Evolutionary conservation across 2,329 filamentous ascomycete genomes (phyloP).

Genomic region (Xylaria sp.): DNA sequence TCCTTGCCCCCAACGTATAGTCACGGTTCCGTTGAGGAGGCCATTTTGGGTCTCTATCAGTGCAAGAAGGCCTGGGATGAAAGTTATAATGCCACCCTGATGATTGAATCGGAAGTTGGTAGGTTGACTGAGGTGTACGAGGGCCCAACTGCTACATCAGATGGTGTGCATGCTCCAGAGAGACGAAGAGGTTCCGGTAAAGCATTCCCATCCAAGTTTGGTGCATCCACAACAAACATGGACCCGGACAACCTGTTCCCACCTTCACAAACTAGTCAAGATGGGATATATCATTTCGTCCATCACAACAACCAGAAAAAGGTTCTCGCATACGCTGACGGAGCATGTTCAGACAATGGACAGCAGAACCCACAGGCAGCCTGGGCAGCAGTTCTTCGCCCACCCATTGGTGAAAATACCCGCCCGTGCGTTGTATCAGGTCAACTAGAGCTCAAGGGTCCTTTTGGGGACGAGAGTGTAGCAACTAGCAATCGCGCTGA

Average conservation of each 20-base stretch:
- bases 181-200: conserved; percentile 34
- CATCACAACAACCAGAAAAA: conserved; percentile 27
- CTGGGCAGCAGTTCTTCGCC: conserved; percentile 32
- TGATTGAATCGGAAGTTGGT: conserved; percentile 29
- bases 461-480: conserved; percentile 35
- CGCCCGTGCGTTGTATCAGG: conserved; percentile 30
- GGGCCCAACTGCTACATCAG: conserved; percentile 18
- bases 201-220: conserved; percentile 35
- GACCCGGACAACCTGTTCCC: conserved; percentile 28
- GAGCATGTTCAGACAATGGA: conserved; percentile 36
- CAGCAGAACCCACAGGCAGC: conserved; percentile 32
- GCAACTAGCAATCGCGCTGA: conserved; percentile 59
- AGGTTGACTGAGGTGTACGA: conserved; percentile 24
- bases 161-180: conserved; percentile 22
- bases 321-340: conserved; percentile 35
- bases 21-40: conserved; percentile 31
- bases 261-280: conserved; percentile 22
- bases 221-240: conserved; percentile 17
- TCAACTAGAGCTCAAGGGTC: conserved; percentile 34
- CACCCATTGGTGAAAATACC: conserved; percentile 20
- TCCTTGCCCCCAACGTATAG: conserved; percentile 20
- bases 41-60: conserved; percentile 27
- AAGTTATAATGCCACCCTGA: conserved; percentile 28
- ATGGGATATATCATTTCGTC: conserved; percentile 28
- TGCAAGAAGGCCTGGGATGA: conserved; percentile 36